These are phyloP conservation scores for Russula ochroleuca DNA, from an alignment of 768 basidiomycete genomes.

Conservation along the genomic window DNA sequence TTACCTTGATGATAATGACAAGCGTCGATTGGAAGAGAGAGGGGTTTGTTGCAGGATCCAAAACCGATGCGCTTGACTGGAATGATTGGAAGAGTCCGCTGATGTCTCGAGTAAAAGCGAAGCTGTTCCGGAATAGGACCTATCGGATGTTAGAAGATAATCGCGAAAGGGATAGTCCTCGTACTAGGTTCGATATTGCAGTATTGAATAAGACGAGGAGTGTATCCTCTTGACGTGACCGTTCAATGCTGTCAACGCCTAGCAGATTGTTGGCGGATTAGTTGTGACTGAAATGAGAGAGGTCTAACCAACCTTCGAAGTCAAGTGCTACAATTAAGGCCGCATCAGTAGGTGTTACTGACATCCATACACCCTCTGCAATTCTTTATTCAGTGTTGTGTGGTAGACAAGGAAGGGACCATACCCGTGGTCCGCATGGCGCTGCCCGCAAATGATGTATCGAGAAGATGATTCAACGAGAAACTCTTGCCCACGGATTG, in stretches of 20 bases:
- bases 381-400: background rate
- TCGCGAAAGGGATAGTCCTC: background rate
- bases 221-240: conserved; percentile 60
- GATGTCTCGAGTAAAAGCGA: conserved; percentile 56
- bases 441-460: conserved; percentile 62
- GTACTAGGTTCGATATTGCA: conserved; percentile 58
- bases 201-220: conserved; percentile 61
- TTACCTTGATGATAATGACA: conserved; percentile 61
- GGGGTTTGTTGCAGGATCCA: conserved; percentile 58
- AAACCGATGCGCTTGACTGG: conserved; percentile 51
- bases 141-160: conserved; percentile 28
- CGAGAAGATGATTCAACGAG: conserved; percentile 54
- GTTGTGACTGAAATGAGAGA: background rate
- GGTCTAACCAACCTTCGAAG: conserved; percentile 48
- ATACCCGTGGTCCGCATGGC: conserved; percentile 59
- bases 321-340: conserved; percentile 55
- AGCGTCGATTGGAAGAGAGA: conserved; percentile 55
- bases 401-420: no score
- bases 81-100: conserved; percentile 59
- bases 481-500: conserved; percentile 64
- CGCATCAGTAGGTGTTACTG: conserved; percentile 56
- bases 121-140: conserved; percentile 65
- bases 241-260: conserved; percentile 62
- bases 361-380: conserved; percentile 61
- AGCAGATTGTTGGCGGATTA: background rate